Percentiles rank a stretch among this genome's conserved stretches.
phyloP scores from a whole-genome alignment of 1,284 basidiomycete genomes.

The Rhodotorula sp. region DNA sequence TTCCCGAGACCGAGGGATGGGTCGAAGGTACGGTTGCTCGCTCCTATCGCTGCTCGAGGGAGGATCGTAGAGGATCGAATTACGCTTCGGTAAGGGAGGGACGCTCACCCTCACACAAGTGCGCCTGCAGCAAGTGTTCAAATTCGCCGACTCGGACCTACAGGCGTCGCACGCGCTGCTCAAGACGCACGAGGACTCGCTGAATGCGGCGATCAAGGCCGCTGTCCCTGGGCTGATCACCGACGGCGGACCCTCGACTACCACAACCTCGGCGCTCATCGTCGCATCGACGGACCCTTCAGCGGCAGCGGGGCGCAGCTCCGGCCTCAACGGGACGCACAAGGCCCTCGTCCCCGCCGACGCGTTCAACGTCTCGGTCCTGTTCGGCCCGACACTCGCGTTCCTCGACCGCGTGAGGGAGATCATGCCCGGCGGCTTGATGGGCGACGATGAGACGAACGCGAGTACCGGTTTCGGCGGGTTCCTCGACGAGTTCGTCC shows the following conservation, averaged over 20 bases:
- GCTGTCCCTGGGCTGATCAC: conserved; percentile 84
- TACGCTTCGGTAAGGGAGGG: too few relatives aligned
- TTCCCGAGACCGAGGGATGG: conserved; percentile 78
- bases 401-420: conserved; percentile 74
- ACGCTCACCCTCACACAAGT: too few relatives aligned
- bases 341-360: conserved; percentile 84
- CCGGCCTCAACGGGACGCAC: conserved; percentile 70
- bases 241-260: conserved; percentile 27
- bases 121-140: conserved; percentile 70
- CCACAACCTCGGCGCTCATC: conserved; percentile 26
- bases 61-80: too few relatives aligned
- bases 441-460: conserved; percentile 62
- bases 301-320: not conserved
- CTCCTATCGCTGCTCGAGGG: too few relatives aligned
- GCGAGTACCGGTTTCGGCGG: conserved; percentile 62
- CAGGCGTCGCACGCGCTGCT: conserved; percentile 71
- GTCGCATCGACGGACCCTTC: conserved; percentile 20
- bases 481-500: conserved; percentile 90
- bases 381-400: conserved; percentile 88
- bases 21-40: conserved; percentile 62
- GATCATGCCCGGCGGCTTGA: conserved; percentile 69
- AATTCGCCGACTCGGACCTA: conserved; percentile 81
- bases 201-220: conserved; percentile 79
- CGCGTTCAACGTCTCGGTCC: conserved; percentile 88
- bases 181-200: conserved; percentile 76